A percentile compares a stretch with the other conserved stretches of the same genome.
These are phyloP conservation scores for Phytophthora ramorum DNA, from an alignment of 352 stramenopile genomes.

Conservation along the genomic window DNA sequence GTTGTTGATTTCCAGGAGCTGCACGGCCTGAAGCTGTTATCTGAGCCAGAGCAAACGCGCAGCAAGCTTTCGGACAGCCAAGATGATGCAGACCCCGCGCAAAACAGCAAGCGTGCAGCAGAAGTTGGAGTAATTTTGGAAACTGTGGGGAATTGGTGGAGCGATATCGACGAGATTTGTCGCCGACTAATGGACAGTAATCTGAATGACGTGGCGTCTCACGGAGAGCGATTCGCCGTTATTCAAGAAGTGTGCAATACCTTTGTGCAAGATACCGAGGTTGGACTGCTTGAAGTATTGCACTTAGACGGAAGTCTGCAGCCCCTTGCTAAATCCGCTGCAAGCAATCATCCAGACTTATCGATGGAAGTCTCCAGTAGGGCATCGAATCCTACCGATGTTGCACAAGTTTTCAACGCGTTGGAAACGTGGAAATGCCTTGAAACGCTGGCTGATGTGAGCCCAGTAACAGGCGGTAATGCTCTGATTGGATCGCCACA, in stretches of 20 bases:
- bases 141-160: conserved; percentile 74
- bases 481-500: conserved; percentile 49
- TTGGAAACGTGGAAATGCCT: conserved; percentile 77
- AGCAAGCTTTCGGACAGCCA: conserved; percentile 1
- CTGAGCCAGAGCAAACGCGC: neutral
- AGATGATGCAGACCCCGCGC: neutral
- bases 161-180: conserved; percentile 60
- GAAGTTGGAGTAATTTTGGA: conserved; percentile 51
- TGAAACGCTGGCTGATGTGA: conserved; percentile 52
- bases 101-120: neutral
- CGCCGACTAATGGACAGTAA: conserved; percentile 33
- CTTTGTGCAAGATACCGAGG: conserved; percentile 37
- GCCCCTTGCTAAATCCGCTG: neutral
- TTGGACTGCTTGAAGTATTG: conserved; percentile 41
- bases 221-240: conserved; percentile 47
- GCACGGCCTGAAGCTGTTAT: conserved; percentile 26
- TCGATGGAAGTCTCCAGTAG: neutral
- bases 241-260: conserved; percentile 55
- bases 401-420: conserved; percentile 47
- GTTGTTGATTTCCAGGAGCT: conserved; percentile 22
- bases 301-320: conserved; percentile 53
- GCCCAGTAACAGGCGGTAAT: conserved; percentile 27
- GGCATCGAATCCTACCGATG: conserved; percentile 1
- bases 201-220: conserved; percentile 17
- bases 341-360: neutral